Conservation (phyloP, 495 filamentous ascomycete genomes). For the Schizothecium vesticola region DNA sequence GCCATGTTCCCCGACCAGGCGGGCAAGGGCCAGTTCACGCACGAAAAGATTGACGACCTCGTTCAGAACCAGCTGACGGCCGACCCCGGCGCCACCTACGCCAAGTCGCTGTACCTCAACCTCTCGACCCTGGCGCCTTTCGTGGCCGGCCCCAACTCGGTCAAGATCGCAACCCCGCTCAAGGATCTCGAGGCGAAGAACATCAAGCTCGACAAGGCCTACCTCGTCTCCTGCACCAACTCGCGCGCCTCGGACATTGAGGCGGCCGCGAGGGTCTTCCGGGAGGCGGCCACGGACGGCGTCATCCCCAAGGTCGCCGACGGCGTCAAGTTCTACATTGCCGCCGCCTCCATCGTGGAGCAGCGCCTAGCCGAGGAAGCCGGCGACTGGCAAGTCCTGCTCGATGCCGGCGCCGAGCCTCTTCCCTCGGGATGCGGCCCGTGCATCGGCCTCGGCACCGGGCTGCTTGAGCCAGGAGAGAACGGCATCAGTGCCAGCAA, state of each 20-base stretch:
- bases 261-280: conserved; percentile 81
- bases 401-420: conserved; percentile 72
- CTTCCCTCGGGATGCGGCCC: conserved; percentile 80
- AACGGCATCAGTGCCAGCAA: conserved; percentile 87
- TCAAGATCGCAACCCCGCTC: conserved; percentile 79
- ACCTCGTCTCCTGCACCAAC: conserved; percentile 92
- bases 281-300: conserved; percentile 59
- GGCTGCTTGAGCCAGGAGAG: conserved; percentile 77
- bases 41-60: conserved; percentile 65
- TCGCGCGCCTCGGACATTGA: conserved; percentile 75
- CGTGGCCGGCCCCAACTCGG: conserved; percentile 86
- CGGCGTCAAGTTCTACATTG: conserved; percentile 84
- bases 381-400: conserved; percentile 82
- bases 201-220: conserved; percentile 79
- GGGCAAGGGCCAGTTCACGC: conserved; percentile 49
- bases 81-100: conserved; percentile 73
- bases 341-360: conserved; percentile 78
- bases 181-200: conserved; percentile 63
- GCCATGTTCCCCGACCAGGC: conserved; percentile 41
- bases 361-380: conserved; percentile 71
- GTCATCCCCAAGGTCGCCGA: conserved; percentile 67
- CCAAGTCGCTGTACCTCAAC: conserved; percentile 72
- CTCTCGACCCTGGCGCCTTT: conserved; percentile 81
- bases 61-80: conserved; percentile 61
- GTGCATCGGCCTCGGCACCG: conserved; percentile 85